phyloP scores from a whole-genome alignment of 495 filamentous ascomycete species.

The Trichoderma parareesei region DNA sequence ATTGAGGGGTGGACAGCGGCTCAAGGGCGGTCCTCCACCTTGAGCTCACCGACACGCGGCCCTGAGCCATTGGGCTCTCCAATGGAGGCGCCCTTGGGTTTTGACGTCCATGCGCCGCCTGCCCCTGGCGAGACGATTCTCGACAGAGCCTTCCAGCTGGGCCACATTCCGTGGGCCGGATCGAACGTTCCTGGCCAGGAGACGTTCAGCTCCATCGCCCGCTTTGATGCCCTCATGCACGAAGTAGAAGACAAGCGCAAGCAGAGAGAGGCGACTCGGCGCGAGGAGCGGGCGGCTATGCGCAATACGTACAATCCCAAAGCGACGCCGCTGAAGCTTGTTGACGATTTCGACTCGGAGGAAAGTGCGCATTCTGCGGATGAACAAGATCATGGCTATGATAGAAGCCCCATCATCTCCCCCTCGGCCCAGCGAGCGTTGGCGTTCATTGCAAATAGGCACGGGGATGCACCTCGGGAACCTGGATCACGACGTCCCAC shows the following conservation, averaged over 20 bases:
- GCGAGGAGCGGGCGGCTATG: conserved; percentile 32
- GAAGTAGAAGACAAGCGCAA: conserved; percentile 41
- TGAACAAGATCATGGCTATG: conserved; percentile 20
- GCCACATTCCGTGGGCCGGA: conserved; percentile 45
- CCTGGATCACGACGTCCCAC: conserved; percentile 14
- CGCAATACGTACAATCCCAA: conserved; percentile 6
- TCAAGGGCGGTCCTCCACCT: conserved; percentile 44
- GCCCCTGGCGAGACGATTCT: conserved; percentile 49
- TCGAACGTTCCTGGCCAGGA: conserved; percentile 39
- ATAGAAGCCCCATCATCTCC: conserved; percentile 27
- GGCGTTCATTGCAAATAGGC: conserved; percentile 41
- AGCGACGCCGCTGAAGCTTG: conserved; percentile 16
- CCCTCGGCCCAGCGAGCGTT: conserved; percentile 35
- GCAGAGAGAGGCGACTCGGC: conserved; percentile 26
- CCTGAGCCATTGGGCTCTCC: conserved; percentile 37
- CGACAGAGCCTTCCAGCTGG: conserved; percentile 50
- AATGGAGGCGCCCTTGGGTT: conserved; percentile 22
- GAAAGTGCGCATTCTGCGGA: conserved; percentile 25
- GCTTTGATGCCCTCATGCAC: conserved; percentile 51
- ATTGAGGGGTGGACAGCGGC: conserved; percentile 51
- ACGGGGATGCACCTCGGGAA: conserved; percentile 16
- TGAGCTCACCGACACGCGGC: conserved; percentile 38
- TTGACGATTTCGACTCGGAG: conserved; percentile 37
- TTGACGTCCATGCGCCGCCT: conserved; percentile 32
- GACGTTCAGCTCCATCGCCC: conserved; percentile 47